phyloP scores from a whole-genome alignment of 2,329 filamentous ascomycete species.

The Graphiopsis chlorocephala region DNA sequence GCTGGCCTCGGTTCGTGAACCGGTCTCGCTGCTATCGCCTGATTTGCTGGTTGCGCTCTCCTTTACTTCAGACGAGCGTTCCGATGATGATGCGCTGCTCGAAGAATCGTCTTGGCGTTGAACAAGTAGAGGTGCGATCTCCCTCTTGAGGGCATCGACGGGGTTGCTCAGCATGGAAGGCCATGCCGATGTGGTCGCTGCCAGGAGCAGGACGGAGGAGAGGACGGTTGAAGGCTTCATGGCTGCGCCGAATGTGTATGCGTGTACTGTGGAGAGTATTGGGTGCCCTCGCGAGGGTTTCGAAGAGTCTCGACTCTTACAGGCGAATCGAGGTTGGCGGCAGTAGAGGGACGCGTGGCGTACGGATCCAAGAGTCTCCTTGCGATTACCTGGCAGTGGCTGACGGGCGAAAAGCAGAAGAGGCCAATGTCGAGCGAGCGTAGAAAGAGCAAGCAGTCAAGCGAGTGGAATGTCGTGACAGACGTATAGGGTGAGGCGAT shows the following conservation, averaged over 20 bases:
- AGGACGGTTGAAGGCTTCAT: conserved; percentile 36
- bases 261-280: not conserved
- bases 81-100: conserved; percentile 24
- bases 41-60: conserved; percentile 14
- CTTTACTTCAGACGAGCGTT: conserved; percentile 18
- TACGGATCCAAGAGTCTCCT: not conserved
- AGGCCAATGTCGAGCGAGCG: not conserved
- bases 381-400: not conserved
- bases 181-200: conserved; percentile 32
- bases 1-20: conserved; percentile 13
- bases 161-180: conserved; percentile 26
- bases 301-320: not conserved
- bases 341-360: conserved; percentile 13
- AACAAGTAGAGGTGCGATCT: conserved; percentile 26
- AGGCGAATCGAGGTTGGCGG: not conserved
- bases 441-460: not conserved
- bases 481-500: not conserved
- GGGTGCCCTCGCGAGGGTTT: conserved; percentile 6
- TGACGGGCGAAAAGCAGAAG: not conserved
- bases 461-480: conserved; percentile 9
- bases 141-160: conserved; percentile 28
- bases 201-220: conserved; percentile 31
- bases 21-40: not conserved
- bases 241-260: conserved; percentile 19
- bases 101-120: conserved; percentile 26